Base-by-base conservation (phyloP, 2,329 filamentous ascomycete species). In the Penicillium janthinellum region DNA sequence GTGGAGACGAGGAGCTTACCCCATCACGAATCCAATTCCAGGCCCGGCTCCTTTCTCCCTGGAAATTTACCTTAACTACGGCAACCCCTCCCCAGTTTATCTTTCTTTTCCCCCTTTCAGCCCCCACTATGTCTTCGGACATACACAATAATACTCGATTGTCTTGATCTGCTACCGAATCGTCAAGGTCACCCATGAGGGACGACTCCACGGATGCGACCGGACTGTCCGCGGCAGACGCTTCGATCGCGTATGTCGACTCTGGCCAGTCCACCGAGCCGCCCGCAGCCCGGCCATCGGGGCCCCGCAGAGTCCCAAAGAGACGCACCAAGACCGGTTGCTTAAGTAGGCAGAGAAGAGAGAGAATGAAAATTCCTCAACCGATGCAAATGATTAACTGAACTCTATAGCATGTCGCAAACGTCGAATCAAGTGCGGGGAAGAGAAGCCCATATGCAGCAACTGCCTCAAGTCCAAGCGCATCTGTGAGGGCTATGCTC, bases 341-440 rank as follows among this genome's bases (percentile, higher is more conserved):
- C 74, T 78, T 96, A 61, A 97, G 90, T 92, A 83, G 75, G 89
- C 82, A 52, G 49, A 48, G 44, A 20, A 49, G 14, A n/a, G 15
- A n/a, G 15, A n/a, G 17, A 17, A 12, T 7, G 8, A 8, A 7
- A 17, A 7, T 22, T 39, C 8, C 5, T 14, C 39, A 4, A 11
- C 25, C 25, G 28, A 7, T 42, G 15, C 17, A 42, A 31, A 28
- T 45, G 4, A 58, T 60, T 65, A 54, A 62, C 67, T n/a, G 31
- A 37, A 12, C 37, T 51, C 49, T 17, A 57, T 64, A 93, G 90
- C 95, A 59, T 99, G 95, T 78, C 90, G 95, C 64, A 94, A 91
- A 78, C 89, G 95, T 55, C 90, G 95, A 63, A 98, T 99, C 77
- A 99, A 98, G 78, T 99, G 95, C 76, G 95, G 95, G 63, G 95